These are phyloP conservation scores for Lepiota brunneoincarnata DNA, from an alignment of 768 basidiomycete species.

Conservation along the genomic window DNA sequence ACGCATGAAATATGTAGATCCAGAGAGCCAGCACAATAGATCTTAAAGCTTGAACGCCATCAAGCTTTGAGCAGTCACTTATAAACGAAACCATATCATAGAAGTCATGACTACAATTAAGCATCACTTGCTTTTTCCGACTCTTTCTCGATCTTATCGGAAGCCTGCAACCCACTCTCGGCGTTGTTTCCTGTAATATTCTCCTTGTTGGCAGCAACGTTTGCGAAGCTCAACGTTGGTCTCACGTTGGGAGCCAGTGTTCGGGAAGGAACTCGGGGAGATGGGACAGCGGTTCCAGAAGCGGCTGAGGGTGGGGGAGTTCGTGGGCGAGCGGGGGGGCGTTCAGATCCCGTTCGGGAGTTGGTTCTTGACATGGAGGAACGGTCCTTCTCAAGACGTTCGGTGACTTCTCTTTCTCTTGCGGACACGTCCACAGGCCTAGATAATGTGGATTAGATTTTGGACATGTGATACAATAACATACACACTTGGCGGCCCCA, in stretches of 20 bases:
- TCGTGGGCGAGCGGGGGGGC: constrained; percentile 30
- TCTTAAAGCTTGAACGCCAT: neutral
- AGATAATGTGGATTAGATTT: neutral
- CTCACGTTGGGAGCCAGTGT: constrained; percentile 52
- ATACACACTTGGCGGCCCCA: constrained; percentile 74
- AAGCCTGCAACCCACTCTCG: constrained; percentile 14
- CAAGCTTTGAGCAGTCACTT: neutral
- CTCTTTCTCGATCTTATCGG: constrained; percentile 2
- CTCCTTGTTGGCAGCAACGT: constrained; percentile 59
- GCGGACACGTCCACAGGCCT: constrained; percentile 84
- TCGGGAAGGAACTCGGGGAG: constrained; percentile 25
- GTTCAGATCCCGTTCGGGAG: constrained; percentile 50
- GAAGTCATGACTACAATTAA: constrained; percentile 8
- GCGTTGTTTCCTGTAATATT: constrained; percentile 17
- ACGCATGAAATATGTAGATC: constrained; percentile 66
- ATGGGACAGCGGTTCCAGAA: constrained; percentile 22
- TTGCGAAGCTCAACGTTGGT: constrained; percentile 80
- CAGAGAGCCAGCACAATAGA: constrained; percentile 27
- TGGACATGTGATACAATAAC: neutral
- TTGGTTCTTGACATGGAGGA: constrained; percentile 50
- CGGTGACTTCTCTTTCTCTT: constrained; percentile 72
- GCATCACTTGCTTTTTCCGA: constrained; percentile 17
- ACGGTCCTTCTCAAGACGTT: constrained; percentile 67
- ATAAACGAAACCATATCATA: neutral
- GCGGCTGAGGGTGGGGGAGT: constrained; percentile 29